Evolutionary conservation across 371 early-diverging fungal genomes (phyloP), one percentile per base, ranked within the genome.

Genomic region (Mucor lusitanicus): DNA sequence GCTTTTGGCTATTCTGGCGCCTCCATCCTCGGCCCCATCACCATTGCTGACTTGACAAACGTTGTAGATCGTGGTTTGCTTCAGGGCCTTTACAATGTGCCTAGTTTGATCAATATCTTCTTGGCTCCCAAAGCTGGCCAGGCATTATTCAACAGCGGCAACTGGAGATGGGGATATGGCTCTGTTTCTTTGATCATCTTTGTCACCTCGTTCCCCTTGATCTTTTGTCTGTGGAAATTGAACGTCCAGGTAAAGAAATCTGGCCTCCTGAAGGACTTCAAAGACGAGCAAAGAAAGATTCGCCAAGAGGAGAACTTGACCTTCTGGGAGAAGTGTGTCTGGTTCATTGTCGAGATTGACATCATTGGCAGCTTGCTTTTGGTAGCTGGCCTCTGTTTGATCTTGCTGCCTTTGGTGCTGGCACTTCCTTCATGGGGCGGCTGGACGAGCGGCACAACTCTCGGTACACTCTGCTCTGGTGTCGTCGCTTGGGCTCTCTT

Each of bases 271-370:
- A 39, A 63, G 60, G 30, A 69, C 12, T 65, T 42, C 5, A 65
- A 64, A 19, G 35, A 32, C 4, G 55, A 66, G 27, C 67, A 71
- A 59, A 48, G 32, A n/a, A 15, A 42, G n/a, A 17, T 35, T 1
- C 23, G 48, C 8, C 19, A 60, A 21, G 33, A 42, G 11, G 39
- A 62, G 7, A 62, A 37, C 6, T 59, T 42, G 15, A 30, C 28
- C 30, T 17, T 66, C 33, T 46, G 62, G 2, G 27, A 69, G 48
- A 58, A 42, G 32, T 27, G 75, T n/a, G 15, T 62, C 25, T 79
- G 81, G 83, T 53, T 83, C 17, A 25, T 75, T 46, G 68, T 70
- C 28, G 81, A 83, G 63, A 75, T 81, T 39, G 85, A 85, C 64
- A 65, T 77, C n/a, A 39, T 83, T 28, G 85, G 85, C 8, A 75